Conservation (phyloP, 441 rosid genomes). For the Brassica hybrid region DNA sequence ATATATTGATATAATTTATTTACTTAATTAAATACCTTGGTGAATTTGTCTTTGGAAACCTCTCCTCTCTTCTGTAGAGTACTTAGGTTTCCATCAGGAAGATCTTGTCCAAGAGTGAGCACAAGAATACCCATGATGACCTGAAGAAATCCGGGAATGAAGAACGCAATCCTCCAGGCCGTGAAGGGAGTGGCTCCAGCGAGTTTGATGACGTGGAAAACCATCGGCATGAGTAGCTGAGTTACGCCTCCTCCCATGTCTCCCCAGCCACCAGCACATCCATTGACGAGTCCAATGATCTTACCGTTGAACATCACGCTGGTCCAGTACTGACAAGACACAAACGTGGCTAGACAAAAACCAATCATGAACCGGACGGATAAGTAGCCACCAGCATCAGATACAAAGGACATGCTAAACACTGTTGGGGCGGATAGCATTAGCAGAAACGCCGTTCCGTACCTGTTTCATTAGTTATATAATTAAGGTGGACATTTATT, state of each 20-base stretch:
- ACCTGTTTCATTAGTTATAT: conserved; percentile 27
- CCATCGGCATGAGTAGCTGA: conserved; percentile 48
- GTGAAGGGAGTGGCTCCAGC: conserved; percentile 45
- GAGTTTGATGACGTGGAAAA: conserved; percentile 36
- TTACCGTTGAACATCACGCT: conserved; percentile 49
- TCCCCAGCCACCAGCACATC: conserved; percentile 52
- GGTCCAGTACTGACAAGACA: conserved; percentile 51
- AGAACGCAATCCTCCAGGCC: conserved; percentile 52
- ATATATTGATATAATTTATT: conserved; percentile 1
- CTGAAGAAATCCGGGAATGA: conserved; percentile 44
- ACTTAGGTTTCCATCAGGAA: conserved; percentile 48
- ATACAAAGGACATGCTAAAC: conserved; percentile 46
- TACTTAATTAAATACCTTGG: conserved; percentile 40
- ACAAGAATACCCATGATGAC: conserved; percentile 46
- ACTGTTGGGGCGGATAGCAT: conserved; percentile 48
- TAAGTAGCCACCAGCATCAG: conserved; percentile 40
- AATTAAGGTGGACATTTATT: not conserved
- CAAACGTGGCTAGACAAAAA: conserved; percentile 50
- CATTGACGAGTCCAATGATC: conserved; percentile 47
- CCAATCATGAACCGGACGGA: conserved; percentile 51
- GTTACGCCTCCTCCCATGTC: conserved; percentile 53
- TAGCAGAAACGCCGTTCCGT: conserved; percentile 44
- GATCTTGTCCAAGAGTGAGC: conserved; percentile 47
- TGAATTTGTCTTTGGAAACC: conserved; percentile 46
- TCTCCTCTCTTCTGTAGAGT: conserved; percentile 45